Base-by-base conservation (phyloP, 176 grass and related monocot species). In the Tillandsia leiboldiana region DNA sequence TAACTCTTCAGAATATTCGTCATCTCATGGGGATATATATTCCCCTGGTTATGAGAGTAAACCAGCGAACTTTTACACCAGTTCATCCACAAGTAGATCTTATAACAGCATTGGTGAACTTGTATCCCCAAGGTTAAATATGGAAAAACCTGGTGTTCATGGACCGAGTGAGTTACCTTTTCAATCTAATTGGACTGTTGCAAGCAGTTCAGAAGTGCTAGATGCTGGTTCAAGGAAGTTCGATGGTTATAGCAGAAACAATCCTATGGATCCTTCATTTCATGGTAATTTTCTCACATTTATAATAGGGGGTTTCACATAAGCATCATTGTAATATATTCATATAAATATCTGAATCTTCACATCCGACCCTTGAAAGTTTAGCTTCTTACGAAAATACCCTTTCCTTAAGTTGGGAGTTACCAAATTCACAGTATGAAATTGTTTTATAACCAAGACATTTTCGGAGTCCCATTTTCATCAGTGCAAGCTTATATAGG, bases 221-320 rank as follows among this genome's bases (percentile, higher is more conserved):
- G 76, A 84, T 22, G 48, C 63, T 62, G n/a, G 56, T 47, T 63
- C 71, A 73, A 62, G 71, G 13, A 63, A 63, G 54, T 22, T 24
- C 3, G 71, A 63, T 26, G 54, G 27, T 50, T 66, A 73, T 65
- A 76, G 75, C 57, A 85, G 72, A 22, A 77, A 52, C 75, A 71
- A 75, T 75, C 72, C 80, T 13, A 82, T 77, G 47, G 85, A 88
- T 78, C 64, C 67, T 13, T 83, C 82, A 71, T 79, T 91, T 72
- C 80, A 75, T 75, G 85, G 91, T 76, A 78, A 42, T 42, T 42
- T 42, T 42, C 33, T 42, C 33, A 42, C 33, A 42, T 42, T 42
- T 7, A 42, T 42, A 42, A 42, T 42, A 7, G 33, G 33, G 33
- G 4, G 5, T 42, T 42, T 42, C 33, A 42, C 33, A 42, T 42